phyloP scores from a whole-genome alignment of 2,329 filamentous ascomycete genomes.

The Septoria petroselini region DNA sequence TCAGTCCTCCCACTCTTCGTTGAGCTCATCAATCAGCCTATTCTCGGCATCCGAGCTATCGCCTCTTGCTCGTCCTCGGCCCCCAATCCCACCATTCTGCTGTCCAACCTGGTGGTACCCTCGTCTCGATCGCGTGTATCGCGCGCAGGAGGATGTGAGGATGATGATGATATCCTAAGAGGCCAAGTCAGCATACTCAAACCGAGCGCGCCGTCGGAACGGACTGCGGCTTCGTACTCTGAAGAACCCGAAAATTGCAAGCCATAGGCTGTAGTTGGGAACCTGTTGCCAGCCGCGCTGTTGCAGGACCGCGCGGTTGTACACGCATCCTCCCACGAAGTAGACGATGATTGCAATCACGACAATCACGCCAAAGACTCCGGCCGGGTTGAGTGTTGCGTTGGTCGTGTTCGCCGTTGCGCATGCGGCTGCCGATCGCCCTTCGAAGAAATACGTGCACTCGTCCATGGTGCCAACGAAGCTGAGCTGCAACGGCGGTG shows the following conservation, averaged over 20 bases:
- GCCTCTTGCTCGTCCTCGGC: slow-evolving; percentile 42
- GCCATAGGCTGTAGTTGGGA: slow-evolving; percentile 92
- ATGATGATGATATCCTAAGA: slow-evolving; percentile 61
- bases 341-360: slow-evolving; percentile 79
- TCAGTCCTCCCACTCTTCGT: slow-evolving; percentile 92
- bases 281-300: slow-evolving; percentile 92
- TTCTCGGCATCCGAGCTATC: slow-evolving; percentile 77
- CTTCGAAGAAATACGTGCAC: slow-evolving; percentile 94
- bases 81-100: slow-evolving; percentile 50
- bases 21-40: slow-evolving; percentile 87
- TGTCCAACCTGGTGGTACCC: slow-evolving; percentile 65
- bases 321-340: slow-evolving; percentile 86
- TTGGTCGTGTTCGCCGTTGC: slow-evolving; percentile 60
- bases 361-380: slow-evolving; percentile 83
- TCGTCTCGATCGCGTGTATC: slow-evolving; percentile 61
- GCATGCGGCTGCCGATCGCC: slow-evolving; percentile 81
- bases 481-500: slow-evolving; percentile 66
- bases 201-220: slow-evolving; percentile 9
- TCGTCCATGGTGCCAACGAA: slow-evolving; percentile 83
- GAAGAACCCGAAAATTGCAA: slow-evolving; percentile 78
- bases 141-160: slow-evolving; percentile 65
- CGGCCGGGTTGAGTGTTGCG: slow-evolving; percentile 63
- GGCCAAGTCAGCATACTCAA: slow-evolving; percentile 16
- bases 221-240: slow-evolving; percentile 54
- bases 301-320: slow-evolving; percentile 91